These are phyloP conservation scores for Cucurbita maxima DNA, from an alignment of 306 rosid genomes.

Conservation along the genomic window DNA sequence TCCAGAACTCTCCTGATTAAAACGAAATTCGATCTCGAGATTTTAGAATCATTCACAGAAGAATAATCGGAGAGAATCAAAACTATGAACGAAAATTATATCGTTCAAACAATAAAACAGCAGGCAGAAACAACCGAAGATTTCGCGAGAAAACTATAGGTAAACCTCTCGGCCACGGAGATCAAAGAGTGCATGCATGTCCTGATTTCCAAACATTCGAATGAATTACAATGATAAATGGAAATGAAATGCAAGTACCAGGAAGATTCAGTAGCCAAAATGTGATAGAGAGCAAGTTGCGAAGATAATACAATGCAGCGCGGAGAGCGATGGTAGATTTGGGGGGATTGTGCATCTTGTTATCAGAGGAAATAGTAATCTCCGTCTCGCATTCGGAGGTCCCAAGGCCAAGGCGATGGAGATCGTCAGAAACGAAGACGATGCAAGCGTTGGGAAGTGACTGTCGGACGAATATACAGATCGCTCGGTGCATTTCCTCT, in stretches of 20 bases:
- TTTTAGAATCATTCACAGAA: background rate
- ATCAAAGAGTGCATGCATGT: background rate
- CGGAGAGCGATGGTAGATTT: background rate
- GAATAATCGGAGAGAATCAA: background rate
- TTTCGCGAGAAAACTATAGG: no score
- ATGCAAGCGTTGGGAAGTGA: background rate
- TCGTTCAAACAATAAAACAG: no score
- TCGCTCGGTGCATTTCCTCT: background rate
- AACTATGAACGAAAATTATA: background rate
- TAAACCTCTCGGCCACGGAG: background rate
- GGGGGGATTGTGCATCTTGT: background rate
- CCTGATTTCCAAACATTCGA: no score
- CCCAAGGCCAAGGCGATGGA: slow-evolving; percentile 13
- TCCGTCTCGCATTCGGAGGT: slow-evolving; percentile 13
- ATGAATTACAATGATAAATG: background rate
- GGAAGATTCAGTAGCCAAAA: background rate
- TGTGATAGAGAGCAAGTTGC: background rate
- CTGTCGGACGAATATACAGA: background rate
- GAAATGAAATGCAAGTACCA: slow-evolving; percentile 1
- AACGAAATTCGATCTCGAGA: background rate
- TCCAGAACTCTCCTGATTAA: background rate
- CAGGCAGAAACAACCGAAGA: no score
- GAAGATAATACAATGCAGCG: background rate
- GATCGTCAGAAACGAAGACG: slow-evolving; percentile 16
- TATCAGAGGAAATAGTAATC: background rate